Conservation (phyloP, 768 basidiomycete genomes). For the Imleria badia region DNA sequence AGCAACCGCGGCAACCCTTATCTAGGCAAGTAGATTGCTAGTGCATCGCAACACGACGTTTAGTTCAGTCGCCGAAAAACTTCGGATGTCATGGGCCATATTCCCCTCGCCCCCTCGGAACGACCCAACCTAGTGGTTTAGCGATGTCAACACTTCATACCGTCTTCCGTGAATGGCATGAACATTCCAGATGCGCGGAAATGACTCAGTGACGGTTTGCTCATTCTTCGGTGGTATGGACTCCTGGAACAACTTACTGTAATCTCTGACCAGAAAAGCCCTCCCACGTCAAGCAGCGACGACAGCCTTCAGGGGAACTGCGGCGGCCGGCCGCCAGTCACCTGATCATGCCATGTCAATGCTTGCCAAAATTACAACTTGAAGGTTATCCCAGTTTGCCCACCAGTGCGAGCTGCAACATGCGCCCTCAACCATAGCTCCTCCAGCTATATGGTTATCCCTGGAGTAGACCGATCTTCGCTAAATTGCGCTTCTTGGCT, state of each 20-base stretch:
- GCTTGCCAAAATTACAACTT: too few relatives aligned
- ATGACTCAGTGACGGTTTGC: slow-evolving; percentile 2
- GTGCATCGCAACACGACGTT: slow-evolving; percentile 1
- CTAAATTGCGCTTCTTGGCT: not conserved
- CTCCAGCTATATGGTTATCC: not conserved
- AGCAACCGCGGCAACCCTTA: too few relatives aligned
- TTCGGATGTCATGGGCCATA: slow-evolving; percentile 6
- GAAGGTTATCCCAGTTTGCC: too few relatives aligned
- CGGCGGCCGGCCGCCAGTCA: not conserved
- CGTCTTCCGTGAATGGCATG: slow-evolving; percentile 3
- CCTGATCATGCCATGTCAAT: too few relatives aligned
- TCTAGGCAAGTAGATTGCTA: too few relatives aligned
- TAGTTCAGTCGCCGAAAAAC: not conserved
- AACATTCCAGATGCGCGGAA: slow-evolving; percentile 5
- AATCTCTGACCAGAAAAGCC: not conserved
- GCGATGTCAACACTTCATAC: slow-evolving; percentile 3
- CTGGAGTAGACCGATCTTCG: not conserved
- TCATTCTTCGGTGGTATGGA: not conserved
- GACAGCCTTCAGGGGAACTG: not conserved
- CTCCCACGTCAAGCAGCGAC: not conserved
- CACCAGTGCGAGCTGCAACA: too few relatives aligned
- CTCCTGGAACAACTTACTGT: slow-evolving; percentile 2
- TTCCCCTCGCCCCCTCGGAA: not conserved
- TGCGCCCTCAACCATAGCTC: too few relatives aligned
- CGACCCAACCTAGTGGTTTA: not conserved